A percentile compares a stretch with the other conserved stretches of the same genome.
These are phyloP conservation scores for Apophysomyces ossiformis DNA, from an alignment of 371 early-diverging fungal species.

Conservation along the genomic window DNA sequence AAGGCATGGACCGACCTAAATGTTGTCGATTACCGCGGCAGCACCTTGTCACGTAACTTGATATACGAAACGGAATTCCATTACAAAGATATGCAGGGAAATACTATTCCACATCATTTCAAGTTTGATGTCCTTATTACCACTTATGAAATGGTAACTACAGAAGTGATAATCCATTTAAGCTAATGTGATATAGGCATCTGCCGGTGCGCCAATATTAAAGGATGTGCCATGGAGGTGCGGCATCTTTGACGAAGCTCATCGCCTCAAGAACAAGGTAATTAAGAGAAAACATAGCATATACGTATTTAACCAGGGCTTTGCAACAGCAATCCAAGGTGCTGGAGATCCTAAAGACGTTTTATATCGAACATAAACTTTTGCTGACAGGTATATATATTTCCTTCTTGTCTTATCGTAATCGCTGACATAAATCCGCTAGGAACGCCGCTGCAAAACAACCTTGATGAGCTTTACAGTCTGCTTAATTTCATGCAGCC, in stretches of 20 bases:
- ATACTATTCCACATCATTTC: constrained; percentile 49
- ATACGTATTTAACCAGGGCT: not conserved
- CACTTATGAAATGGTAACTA: constrained; percentile 77
- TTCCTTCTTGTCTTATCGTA: constrained; percentile 13
- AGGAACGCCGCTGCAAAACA: constrained; percentile 96
- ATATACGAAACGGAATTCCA: constrained; percentile 73
- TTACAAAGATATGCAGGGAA: constrained; percentile 59
- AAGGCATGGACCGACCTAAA: constrained; percentile 75
- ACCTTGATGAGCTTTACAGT: constrained; percentile 88
- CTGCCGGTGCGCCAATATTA: constrained; percentile 64
- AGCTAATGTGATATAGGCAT: constrained; percentile 7
- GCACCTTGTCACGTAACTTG: constrained; percentile 50
- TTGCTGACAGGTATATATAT: constrained; percentile 32
- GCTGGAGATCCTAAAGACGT: constrained; percentile 40
- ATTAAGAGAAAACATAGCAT: not conserved
- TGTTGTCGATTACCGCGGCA: constrained; percentile 73
- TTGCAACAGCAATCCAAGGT: constrained; percentile 39
- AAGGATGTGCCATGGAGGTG: constrained; percentile 80
- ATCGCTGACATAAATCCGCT: not conserved
- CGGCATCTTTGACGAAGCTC: constrained; percentile 95
- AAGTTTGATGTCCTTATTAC: constrained; percentile 87
- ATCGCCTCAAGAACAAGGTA: constrained; percentile 88
- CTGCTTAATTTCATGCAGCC: constrained; percentile 91
- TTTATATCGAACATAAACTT: constrained; percentile 45
- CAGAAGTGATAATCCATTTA: not conserved